Base-by-base conservation (phyloP, 495 filamentous ascomycete genomes). In the Xylaria cubensis region DNA sequence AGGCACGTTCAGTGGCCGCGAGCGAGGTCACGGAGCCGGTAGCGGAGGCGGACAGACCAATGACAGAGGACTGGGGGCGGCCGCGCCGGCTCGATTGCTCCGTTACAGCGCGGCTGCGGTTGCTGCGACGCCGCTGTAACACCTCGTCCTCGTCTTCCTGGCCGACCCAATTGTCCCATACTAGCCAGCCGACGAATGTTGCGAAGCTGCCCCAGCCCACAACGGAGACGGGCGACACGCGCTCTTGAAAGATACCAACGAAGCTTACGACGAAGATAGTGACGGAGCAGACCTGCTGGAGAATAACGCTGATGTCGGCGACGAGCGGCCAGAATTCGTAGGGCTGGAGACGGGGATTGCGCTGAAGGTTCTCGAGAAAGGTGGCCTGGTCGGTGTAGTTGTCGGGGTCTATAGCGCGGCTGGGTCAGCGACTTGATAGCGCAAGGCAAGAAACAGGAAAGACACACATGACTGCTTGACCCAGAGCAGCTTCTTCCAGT, bases 281-380 rank as follows among this genome's bases (percentile, higher is more conserved):
- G 68, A 98, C 95, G 8, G 93, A 95, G 78, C 93, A 96, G 3
- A 98, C 91, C 82, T 99, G 96, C 77, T 99, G 96, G 15, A 98
- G 92, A 73, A 99, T 97, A 64, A 98, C 94, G 7, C 96, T 99
- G 15, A 93, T 95, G 77, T 98, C 96, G 70, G 94, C 92, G 48
- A 98, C 93, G 6, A 99, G 86, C 3, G 94, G 93, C 94, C 97
- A 99, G 84, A 99, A 99, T 78, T 98, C 94, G 78, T 99, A 99
- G 0, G 96, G 95, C 55, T 94, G 91, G 51, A 98, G 90, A 21
- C 94, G 91, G 15, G 95, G 96, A 80, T 99, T 99, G 29, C 95
- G 91, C 80, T 99, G 97, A 12, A 99, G 88, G 73, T 97, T 93
- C 76, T 97, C 95, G 69, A 99, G 92, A 76, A 99, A 99, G 29